Evolutionary conservation across 2,329 filamentous ascomycete genomes (phyloP).

Genomic region (Diaporthe batatas): DNA sequence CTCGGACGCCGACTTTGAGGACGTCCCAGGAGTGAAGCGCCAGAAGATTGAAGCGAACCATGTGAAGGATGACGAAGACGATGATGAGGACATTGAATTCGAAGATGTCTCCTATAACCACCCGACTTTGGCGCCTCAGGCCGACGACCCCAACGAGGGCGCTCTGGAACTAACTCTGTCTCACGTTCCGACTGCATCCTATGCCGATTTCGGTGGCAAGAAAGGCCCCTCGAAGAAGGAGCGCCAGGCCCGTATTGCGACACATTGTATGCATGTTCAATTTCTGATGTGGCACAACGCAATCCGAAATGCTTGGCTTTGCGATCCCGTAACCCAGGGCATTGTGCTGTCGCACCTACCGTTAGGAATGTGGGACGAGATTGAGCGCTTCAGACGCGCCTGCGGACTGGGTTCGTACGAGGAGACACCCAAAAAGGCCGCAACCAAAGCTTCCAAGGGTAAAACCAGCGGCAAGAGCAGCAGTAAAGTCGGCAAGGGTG

Average conservation of each 20-base stretch:
- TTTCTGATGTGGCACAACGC: constrained; percentile 91
- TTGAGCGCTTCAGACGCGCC: constrained; percentile 79
- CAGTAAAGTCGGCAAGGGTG: constrained; percentile 53
- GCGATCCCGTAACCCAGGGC: constrained; percentile 80
- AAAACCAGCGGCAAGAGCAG: constrained; percentile 56
- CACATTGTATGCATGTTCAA: constrained; percentile 92
- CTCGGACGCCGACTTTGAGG: constrained; percentile 70
- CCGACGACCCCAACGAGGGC: constrained; percentile 65
- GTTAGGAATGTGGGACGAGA: constrained; percentile 75
- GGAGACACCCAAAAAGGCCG: constrained; percentile 53
- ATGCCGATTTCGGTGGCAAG: constrained; percentile 74
- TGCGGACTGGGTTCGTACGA: constrained; percentile 67
- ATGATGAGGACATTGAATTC: constrained; percentile 74
- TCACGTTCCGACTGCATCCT: constrained; percentile 59
- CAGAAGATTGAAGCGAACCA: constrained; percentile 54
- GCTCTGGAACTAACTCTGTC: constrained; percentile 81
- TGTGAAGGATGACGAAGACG: constrained; percentile 58
- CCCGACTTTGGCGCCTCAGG: constrained; percentile 52
- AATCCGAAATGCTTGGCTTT: constrained; percentile 85
- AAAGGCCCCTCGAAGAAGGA: constrained; percentile 91
- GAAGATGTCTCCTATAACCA: constrained; percentile 63
- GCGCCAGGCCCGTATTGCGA: constrained; percentile 79
- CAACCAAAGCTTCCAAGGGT: constrained; percentile 42
- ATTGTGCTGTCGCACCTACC: constrained; percentile 82
- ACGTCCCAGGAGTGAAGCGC: constrained; percentile 55